A percentile compares a stretch with the other conserved stretches of the same genome.
Evolutionary conservation across 805 yeast genomes (phyloP).

Genomic region (Candida odintsovae): DNA sequence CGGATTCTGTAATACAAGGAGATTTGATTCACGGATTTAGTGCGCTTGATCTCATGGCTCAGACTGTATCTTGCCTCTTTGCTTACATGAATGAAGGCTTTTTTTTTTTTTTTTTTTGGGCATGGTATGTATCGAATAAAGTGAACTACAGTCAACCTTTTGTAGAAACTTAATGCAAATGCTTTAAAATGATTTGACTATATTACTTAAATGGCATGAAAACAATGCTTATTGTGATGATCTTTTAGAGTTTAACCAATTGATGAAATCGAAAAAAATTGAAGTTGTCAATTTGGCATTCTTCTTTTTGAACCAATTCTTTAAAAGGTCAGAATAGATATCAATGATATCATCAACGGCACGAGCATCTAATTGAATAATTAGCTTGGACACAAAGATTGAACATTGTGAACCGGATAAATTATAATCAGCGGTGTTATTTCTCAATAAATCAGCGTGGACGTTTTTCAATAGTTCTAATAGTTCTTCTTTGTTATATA

Average conservation of each 20-base stretch:
- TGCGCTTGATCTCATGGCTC: background rate
- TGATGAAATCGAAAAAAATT: slow-evolving; percentile 70
- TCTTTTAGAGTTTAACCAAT: slow-evolving; percentile 61
- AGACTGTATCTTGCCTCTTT: too few relatives aligned
- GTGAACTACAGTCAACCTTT: background rate
- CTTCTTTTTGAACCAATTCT: slow-evolving; percentile 51
- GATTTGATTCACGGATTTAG: background rate
- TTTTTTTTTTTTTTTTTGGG: too few relatives aligned
- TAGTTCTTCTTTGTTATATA: slow-evolving; percentile 17
- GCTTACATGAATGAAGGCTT: too few relatives aligned
- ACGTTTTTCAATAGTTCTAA: slow-evolving; percentile 30
- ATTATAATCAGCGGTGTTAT: slow-evolving; percentile 30
- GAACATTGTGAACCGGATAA: slow-evolving; percentile 55
- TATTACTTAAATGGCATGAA: background rate
- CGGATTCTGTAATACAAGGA: background rate
- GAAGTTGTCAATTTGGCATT: slow-evolving; percentile 45
- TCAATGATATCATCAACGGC: slow-evolving; percentile 42
- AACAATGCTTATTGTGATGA: background rate
- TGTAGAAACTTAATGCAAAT: background rate
- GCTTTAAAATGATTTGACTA: background rate
- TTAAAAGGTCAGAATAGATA: slow-evolving; percentile 49
- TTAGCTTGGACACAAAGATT: slow-evolving; percentile 54
- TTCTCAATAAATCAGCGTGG: slow-evolving; percentile 34
- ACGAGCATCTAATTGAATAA: slow-evolving; percentile 32
- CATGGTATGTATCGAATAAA: too few relatives aligned